These are phyloP conservation scores for Mortierella hygrophila DNA, from an alignment of 192 early-diverging fungal species.

Conservation along the genomic window DNA sequence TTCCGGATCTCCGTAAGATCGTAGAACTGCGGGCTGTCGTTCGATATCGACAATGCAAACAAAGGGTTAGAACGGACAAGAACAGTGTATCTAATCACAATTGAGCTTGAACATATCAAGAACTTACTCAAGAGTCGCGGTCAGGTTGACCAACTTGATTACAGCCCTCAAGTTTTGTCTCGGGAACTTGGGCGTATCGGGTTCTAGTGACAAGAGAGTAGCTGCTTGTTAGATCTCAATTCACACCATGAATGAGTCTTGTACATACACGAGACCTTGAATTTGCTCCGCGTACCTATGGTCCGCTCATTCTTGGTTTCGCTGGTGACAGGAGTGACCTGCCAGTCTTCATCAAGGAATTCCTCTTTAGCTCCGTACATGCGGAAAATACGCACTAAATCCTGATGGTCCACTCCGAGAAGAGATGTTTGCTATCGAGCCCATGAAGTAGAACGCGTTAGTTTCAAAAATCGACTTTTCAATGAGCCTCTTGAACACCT, in stretches of 20 bases:
- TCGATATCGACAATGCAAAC: not conserved
- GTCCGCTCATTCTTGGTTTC: constrained; percentile 15
- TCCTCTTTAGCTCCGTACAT: constrained; percentile 39
- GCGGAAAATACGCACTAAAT: constrained; percentile 22
- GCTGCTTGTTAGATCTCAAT: not conserved
- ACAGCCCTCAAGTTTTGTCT: constrained; percentile 33
- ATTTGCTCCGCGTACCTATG: constrained; percentile 17
- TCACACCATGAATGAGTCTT: not conserved
- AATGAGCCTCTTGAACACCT: not conserved
- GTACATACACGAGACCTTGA: not conserved
- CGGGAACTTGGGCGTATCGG: constrained; percentile 35
- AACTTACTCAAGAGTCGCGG: constrained; percentile 46
- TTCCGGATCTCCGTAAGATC: constrained; percentile 16
- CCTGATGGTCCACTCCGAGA: constrained; percentile 34
- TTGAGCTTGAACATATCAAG: not conserved
- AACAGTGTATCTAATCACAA: not conserved
- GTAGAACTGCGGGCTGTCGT: constrained; percentile 38
- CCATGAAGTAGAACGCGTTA: not conserved
- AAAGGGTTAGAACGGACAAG: not conserved
- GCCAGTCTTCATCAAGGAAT: constrained; percentile 25
- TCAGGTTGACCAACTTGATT: constrained; percentile 36
- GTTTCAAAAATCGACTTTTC: not conserved
- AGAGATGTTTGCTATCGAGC: constrained; percentile 8
- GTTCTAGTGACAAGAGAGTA: constrained; percentile 1
- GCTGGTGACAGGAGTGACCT: constrained; percentile 23